A percentile compares a stretch with the other conserved stretches of the same genome.
Evolutionary conservation across 495 filamentous ascomycete species (phyloP).

Genomic region (Apodospora peruviana): DNA sequence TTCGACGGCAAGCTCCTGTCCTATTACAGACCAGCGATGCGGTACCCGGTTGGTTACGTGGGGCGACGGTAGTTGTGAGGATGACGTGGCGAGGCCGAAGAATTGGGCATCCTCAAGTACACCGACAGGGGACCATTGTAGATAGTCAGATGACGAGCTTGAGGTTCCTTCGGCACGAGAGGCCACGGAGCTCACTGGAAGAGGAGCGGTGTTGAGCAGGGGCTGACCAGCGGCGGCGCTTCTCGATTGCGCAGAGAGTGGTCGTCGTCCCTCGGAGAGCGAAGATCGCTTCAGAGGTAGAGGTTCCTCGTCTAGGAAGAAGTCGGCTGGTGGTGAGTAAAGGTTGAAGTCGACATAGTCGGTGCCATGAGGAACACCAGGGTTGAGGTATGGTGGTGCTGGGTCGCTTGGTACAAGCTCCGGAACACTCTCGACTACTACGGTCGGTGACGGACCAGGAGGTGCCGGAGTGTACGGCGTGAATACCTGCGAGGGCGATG

Average conservation of each 20-base stretch:
- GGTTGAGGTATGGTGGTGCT: conserved; percentile 38
- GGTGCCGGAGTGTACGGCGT: conserved; percentile 23
- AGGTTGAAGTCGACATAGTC: conserved; percentile 48
- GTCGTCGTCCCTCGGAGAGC: conserved; percentile 5
- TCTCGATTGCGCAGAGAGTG: conserved; percentile 5
- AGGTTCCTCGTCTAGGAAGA: conserved; percentile 37
- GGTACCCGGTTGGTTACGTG: too few relatives aligned
- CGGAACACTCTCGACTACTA: conserved; percentile 4
- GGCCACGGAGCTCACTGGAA: too few relatives aligned
- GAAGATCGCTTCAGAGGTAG: conserved; percentile 10
- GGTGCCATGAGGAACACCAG: conserved; percentile 31
- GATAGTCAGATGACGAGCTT: background rate
- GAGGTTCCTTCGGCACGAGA: too few relatives aligned
- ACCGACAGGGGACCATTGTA: background rate
- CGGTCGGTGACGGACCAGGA: conserved; percentile 12
- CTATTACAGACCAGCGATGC: too few relatives aligned
- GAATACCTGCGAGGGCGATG: conserved; percentile 31
- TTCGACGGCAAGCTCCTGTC: too few relatives aligned
- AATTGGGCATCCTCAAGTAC: background rate
- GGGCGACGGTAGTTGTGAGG: too few relatives aligned
- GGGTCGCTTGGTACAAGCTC: conserved; percentile 15
- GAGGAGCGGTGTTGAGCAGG: too few relatives aligned
- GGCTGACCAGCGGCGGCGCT: too few relatives aligned
- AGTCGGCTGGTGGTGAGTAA: conserved; percentile 40
- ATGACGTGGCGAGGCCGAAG: too few relatives aligned